Percentiles rank a stretch among this genome's conserved stretches.
phyloP scores from a whole-genome alignment of 2,329 filamentous ascomycete genomes.

The Aspergillus pseudoterreus region DNA sequence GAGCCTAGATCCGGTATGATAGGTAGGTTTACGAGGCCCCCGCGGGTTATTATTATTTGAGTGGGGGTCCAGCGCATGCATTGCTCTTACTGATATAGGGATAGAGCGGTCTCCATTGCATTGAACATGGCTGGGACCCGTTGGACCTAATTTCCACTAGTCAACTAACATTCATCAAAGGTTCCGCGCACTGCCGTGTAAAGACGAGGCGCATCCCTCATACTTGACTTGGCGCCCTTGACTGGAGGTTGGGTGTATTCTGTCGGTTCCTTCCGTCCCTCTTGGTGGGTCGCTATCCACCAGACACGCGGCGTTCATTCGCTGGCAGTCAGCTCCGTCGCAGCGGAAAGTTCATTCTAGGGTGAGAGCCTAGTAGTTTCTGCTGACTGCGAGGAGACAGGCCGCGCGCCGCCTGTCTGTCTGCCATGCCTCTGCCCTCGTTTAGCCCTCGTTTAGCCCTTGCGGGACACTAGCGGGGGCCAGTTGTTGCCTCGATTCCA shows the following conservation, averaged over 20 bases:
- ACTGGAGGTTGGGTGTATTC: background rate
- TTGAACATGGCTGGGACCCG: background rate
- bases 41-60: background rate
- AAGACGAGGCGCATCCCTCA: too few species aligned
- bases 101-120: background rate
- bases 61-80: background rate
- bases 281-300: slow-evolving; percentile 3
- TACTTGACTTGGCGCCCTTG: too few species aligned
- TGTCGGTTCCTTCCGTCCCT: background rate
- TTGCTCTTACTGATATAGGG: background rate
- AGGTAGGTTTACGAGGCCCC: background rate
- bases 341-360: slow-evolving; percentile 8
- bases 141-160: background rate
- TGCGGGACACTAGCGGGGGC: background rate
- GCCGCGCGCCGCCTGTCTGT: too few species aligned
- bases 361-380: slow-evolving; percentile 7
- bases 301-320: slow-evolving; percentile 3
- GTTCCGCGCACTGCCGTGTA: too few species aligned
- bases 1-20: background rate
- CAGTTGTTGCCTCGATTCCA: too few species aligned
- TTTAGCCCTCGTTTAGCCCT: background rate
- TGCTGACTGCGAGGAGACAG: too few species aligned
- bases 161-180: too few species aligned
- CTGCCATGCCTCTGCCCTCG: background rate
- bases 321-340: slow-evolving; percentile 14